These are phyloP conservation scores for Fusarium tupiense DNA, from an alignment of 2,329 filamentous ascomycete species.

Conservation along the genomic window DNA sequence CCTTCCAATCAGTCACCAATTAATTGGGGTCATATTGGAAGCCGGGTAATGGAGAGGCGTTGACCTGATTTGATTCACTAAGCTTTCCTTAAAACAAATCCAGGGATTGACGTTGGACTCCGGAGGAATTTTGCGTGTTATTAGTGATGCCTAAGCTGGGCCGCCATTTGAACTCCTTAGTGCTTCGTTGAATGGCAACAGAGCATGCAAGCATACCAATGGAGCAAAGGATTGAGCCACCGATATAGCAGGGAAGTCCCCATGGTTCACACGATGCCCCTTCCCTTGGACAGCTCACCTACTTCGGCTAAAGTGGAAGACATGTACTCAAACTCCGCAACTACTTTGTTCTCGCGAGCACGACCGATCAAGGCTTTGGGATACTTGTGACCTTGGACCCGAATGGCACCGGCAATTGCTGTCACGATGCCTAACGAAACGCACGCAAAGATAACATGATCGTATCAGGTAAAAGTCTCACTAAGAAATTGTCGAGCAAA, in stretches of 20 bases:
- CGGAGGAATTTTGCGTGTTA: too few species aligned
- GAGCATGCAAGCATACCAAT: not conserved
- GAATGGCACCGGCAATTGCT: not conserved
- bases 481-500: not conserved
- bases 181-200: not conserved
- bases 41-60: not conserved
- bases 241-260: not conserved
- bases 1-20: too few species aligned
- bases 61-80: too few species aligned
- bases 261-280: not conserved
- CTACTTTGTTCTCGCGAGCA: not conserved
- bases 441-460: not conserved
- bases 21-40: not conserved
- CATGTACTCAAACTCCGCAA: not conserved
- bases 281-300: not conserved
- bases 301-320: not conserved
- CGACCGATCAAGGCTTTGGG: not conserved
- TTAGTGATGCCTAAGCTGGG: not conserved
- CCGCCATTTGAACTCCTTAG: not conserved
- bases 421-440: not conserved
- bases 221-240: not conserved
- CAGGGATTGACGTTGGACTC: not conserved
- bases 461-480: not conserved
- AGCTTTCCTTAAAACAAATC: not conserved
- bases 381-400: accelerated